Conservation (phyloP, 306 rosid genomes). For the Cicer cuneatum region DNA sequence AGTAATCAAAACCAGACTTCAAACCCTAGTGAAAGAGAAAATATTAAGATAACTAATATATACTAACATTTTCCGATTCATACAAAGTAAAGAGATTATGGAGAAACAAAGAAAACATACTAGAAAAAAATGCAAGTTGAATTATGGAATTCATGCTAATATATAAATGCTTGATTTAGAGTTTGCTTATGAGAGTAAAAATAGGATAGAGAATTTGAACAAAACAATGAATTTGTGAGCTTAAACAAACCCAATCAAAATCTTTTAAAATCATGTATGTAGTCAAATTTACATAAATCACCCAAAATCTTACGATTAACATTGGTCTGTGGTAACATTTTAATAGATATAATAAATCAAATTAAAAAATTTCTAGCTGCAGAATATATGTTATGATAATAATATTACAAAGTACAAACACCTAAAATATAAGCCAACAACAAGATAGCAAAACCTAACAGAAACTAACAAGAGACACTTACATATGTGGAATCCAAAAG, state of each 20-base stretch:
- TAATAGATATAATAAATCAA: not conserved
- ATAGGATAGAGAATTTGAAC: not conserved
- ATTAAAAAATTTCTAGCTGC: not conserved
- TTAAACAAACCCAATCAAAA: not conserved
- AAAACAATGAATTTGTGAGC: not conserved
- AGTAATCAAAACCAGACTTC: not conserved
- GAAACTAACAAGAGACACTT: not conserved
- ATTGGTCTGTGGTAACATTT: not conserved
- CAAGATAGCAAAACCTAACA: not conserved
- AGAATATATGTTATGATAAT: too few relatives aligned
- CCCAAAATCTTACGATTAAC: too few relatives aligned
- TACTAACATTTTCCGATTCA: too few relatives aligned
- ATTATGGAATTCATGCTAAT: slow-evolving; percentile 4
- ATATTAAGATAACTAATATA: too few relatives aligned
- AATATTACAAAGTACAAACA: not conserved
- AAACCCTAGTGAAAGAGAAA: too few relatives aligned
- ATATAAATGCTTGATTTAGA: not conserved
- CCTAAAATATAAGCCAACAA: not conserved
- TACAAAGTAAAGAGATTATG: not conserved
- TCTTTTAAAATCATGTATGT: too few relatives aligned
- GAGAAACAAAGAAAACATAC: not conserved
- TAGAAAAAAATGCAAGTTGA: slow-evolving; percentile 7
- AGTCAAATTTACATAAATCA: too few relatives aligned
- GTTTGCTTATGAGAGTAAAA: not conserved
- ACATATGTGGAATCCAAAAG: too few relatives aligned